Percentiles rank a stretch among this genome's conserved stretches.
Evolutionary conservation across 2,329 filamentous ascomycete species (phyloP).

Genomic region (Parafenestella ontariensis): DNA sequence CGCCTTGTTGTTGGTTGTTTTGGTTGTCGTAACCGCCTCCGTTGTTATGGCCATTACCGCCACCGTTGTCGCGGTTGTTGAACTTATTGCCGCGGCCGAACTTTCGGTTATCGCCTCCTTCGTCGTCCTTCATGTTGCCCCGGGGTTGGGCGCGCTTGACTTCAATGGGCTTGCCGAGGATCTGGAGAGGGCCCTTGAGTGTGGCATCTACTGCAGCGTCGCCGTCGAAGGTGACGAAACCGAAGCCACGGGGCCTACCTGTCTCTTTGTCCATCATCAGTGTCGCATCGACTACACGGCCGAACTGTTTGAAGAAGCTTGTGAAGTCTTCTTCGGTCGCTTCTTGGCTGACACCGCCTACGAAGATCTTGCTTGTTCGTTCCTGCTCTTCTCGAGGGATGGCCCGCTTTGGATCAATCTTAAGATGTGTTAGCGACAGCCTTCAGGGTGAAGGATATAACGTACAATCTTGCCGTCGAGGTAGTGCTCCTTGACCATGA

Average conservation of each 20-base stretch:
- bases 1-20: constrained; percentile 52
- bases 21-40: constrained; percentile 54
- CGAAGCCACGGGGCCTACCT: constrained; percentile 93
- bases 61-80: constrained; percentile 42
- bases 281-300: constrained; percentile 93
- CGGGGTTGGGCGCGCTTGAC: constrained; percentile 97
- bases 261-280: constrained; percentile 99
- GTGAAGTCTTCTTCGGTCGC: constrained; percentile 96
- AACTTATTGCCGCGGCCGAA: constrained; percentile 49
- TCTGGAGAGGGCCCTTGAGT: constrained; percentile 82
- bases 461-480: constrained; percentile 97
- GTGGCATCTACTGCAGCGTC: constrained; percentile 94
- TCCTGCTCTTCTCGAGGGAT: constrained; percentile 98
- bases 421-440: constrained; percentile 25
- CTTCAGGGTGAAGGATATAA: no score
- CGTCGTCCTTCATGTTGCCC: constrained; percentile 91
- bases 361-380: constrained; percentile 98
- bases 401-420: constrained; percentile 98
- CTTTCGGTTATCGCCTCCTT: constrained; percentile 65
- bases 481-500: constrained; percentile 99
- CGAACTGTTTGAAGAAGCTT: constrained; percentile 96
- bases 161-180: constrained; percentile 94
- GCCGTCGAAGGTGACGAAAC: constrained; percentile 97
- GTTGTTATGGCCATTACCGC: constrained; percentile 49
- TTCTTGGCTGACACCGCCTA: constrained; percentile 96